phyloP scores from a whole-genome alignment of 495 filamentous ascomycete genomes.

The Chaetomium cochliodes region DNA sequence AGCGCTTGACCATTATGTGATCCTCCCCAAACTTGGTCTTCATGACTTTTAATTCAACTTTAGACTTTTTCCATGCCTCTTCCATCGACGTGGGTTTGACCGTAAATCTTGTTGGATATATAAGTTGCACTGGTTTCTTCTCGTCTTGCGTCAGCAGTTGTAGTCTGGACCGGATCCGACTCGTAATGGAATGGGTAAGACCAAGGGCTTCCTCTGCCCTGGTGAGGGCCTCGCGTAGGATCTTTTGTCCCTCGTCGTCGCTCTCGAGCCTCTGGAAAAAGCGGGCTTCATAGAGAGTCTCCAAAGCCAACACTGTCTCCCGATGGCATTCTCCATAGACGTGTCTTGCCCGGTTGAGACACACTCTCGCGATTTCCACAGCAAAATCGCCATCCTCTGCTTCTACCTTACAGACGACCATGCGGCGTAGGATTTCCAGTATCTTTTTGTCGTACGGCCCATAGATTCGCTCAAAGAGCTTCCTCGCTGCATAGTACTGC shows the following conservation, averaged over 20 bases:
- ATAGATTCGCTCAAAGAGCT: too few relatives aligned
- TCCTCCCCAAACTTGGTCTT: neutral
- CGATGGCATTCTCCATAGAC: constrained; percentile 1
- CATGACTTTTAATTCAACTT: neutral
- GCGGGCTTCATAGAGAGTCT: neutral
- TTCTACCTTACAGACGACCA: constrained; percentile 8
- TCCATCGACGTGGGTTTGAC: neutral
- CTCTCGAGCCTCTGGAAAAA: neutral
- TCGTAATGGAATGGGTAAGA: too few relatives aligned
- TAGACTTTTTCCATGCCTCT: neutral
- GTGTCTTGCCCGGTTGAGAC: neutral
- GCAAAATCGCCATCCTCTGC: neutral
- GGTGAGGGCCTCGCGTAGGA: too few relatives aligned
- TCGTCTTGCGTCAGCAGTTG: too few relatives aligned
- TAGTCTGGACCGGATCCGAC: too few relatives aligned
- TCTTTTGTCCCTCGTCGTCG: neutral
- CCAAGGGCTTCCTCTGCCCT: too few relatives aligned
- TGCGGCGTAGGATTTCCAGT: neutral
- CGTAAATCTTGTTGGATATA: too few relatives aligned
- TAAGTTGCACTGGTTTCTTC: too few relatives aligned
- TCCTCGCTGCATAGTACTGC: too few relatives aligned
- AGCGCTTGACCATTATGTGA: neutral
- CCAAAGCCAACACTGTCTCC: neutral
- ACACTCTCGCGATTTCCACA: neutral
- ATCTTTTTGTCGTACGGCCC: constrained; percentile 3